Base-by-base conservation (phyloP, 768 basidiomycete species). In the Collybia mongolica region DNA sequence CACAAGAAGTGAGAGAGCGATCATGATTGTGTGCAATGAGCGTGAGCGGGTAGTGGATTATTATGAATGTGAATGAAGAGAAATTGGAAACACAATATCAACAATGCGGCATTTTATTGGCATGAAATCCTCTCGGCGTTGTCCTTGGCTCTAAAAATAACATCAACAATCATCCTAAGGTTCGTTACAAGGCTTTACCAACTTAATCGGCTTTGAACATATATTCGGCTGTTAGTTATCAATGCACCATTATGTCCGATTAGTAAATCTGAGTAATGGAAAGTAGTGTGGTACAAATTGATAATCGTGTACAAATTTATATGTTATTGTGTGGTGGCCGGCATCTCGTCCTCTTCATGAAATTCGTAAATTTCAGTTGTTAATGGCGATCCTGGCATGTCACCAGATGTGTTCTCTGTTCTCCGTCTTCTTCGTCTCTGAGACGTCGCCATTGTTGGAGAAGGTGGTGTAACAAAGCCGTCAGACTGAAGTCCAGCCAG, bases 381-480 rank as follows among this genome's bases (percentile, higher is more conserved):
- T 37, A 71, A 49, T 15, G 69, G 69, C 38, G 71, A 71, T 11
- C 62, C 63, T 14, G 65, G 65, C 12, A 63, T 51, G 17, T 71
- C 69, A 23, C 44, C 52, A 23, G 60, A 49, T n/a, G 52, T 53
- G 32, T 55, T 60, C 44, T 69, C 69, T 36, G 65, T 68, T 51
- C 70, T 65, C 42, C 72, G 67, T 55, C 73, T 62, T 39, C 73
- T 60, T 35, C 69, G 56, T 51, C 78, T 64, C 55, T 71, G 73
- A 9, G 69, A 57, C n/a, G 60, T 51, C 5, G 70, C 54, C 26
- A 69, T 59, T 15, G 76, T 72, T n/a, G 82, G 79, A 7, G 83
- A 76, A 15, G 73, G 66, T 9, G 82, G 73, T 11, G 66, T 64
- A 49, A 75, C 71, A 63, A 89, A 89, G 0, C 86, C 89, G 54